Evolutionary conservation across 2,329 filamentous ascomycete species (phyloP), one percentile per base, ranked within the genome.

Genomic region (Fusarium illudens): DNA sequence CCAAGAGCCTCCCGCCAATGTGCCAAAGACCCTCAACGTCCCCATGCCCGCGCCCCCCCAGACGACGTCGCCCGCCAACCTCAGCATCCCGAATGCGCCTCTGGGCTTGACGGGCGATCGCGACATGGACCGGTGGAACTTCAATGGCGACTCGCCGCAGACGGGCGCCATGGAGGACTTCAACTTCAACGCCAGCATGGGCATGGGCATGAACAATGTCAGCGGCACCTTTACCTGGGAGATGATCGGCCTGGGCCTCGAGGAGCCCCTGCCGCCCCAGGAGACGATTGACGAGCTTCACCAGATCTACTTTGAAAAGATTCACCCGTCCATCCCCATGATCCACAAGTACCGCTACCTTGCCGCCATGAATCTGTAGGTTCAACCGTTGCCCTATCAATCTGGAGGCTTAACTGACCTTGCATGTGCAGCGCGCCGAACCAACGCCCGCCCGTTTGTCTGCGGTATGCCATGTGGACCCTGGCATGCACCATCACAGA

Each of bases 401-500:
- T 12, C 17, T 48, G 42, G 7, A 50, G 36, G 58, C 30, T 48
- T 59, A 36, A 36, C 68, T 72, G 37, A 73, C 56, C 36, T 22
- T 42, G 37, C 27, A 34, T 60, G 20, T 30, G 33, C 63, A 90
- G 87, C 55, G 88, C 93, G n/a, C 93, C 93, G 17, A 89, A 89
- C 65, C 90, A 94, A 82, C 89, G 95, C 25, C 95, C 96, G 2
- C 93, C 95, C 0, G 89, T 97, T 29, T 93, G 92, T 68, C 81
- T 99, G 51, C 89, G 96, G 71, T 99, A 99, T 80, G 93, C 92
- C 58, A 96, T 98, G 84, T 98, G 95, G 95, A 92, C 91, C n/a
- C 82, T 94, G 73, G 94, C 95, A n/a, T 94, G 93, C 65, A 91
- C 92, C 6, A 87, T 94, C 42, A 89, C 88, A 4, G 93, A 97